Conservation (phyloP, 768 basidiomycete genomes). For the Boletus vinaceobasis region DNA sequence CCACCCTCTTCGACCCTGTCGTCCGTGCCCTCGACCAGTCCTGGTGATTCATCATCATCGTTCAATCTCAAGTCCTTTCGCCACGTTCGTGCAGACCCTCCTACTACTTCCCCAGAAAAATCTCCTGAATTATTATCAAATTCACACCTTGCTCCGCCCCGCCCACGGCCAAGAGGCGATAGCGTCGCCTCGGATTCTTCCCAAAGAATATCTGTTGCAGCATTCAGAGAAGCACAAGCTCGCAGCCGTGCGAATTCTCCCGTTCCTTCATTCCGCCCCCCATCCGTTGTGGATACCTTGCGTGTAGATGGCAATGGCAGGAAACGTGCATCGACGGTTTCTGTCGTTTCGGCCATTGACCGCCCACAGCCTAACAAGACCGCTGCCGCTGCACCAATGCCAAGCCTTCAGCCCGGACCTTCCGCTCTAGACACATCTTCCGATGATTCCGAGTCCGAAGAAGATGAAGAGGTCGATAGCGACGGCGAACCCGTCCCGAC, state of each 20-base stretch:
- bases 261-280: conserved; percentile 45
- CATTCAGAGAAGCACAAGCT: conserved; percentile 76
- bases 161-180: conserved; percentile 51
- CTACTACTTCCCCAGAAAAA: conserved; percentile 22
- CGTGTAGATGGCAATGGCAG: conserved; percentile 25
- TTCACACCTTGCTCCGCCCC: conserved; percentile 35
- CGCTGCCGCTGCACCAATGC: conserved; percentile 2
- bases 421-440: conserved; percentile 26
- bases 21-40: conserved; percentile 22
- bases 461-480: conserved; percentile 36
- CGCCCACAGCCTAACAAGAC: conserved; percentile 11
- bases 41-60: conserved; percentile 33
- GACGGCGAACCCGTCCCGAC: conserved; percentile 33
- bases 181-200: conserved; percentile 63
- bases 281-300: conserved; percentile 32
- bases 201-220: conserved; percentile 76
- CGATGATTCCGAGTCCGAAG: conserved; percentile 36
- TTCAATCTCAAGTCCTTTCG: conserved; percentile 77
- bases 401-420: conserved; percentile 10
- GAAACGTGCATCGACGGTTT: conserved; percentile 30
- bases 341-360: conserved; percentile 20
- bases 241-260: conserved; percentile 61
- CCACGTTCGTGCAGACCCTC: conserved; percentile 53
- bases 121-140: conserved; percentile 25
- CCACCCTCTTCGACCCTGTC: conserved; percentile 35